Percentiles rank a stretch among this genome's conserved stretches.
Evolutionary conservation across 495 filamentous ascomycete species (phyloP).

Genomic region (Cryomyces minteri): DNA sequence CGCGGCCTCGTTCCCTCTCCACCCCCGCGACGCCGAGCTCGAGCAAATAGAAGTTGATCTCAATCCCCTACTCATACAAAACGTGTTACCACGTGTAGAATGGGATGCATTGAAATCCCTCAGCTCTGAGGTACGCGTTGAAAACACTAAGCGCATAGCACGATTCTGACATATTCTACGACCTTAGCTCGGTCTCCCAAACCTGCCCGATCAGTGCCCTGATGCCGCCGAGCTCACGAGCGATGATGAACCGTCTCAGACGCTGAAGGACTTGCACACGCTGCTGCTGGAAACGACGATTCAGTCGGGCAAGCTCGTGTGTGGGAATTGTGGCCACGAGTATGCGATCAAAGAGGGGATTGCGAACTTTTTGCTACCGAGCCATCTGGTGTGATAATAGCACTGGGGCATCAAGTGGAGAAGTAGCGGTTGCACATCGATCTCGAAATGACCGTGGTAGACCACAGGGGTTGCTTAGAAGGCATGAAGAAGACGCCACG

Average conservation of each 20-base stretch:
- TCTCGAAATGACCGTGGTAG: too few relatives aligned
- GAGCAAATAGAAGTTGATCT: constrained; percentile 62
- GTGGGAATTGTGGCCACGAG: constrained; percentile 79
- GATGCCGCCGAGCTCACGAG: constrained; percentile 17
- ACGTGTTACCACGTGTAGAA: constrained; percentile 72
- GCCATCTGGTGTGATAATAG: constrained; percentile 50
- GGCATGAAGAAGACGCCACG: too few relatives aligned
- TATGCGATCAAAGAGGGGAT: constrained; percentile 90
- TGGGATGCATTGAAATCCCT: constrained; percentile 66
- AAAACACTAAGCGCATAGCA: too few relatives aligned
- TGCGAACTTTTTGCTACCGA: constrained; percentile 87
- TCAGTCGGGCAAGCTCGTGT: constrained; percentile 69
- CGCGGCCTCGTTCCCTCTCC: constrained; percentile 63
- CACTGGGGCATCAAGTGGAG: too few relatives aligned
- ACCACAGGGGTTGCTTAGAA: too few relatives aligned
- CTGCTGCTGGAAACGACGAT: constrained; percentile 84
- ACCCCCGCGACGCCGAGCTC: constrained; percentile 79
- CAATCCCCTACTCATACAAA: constrained; percentile 58
- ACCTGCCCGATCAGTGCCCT: constrained; percentile 42
- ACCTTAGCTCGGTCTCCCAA: constrained; percentile 77
- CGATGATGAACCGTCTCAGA: constrained; percentile 29
- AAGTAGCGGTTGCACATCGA: too few relatives aligned
- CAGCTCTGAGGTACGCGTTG: constrained; percentile 51
- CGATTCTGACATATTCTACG: neutral
- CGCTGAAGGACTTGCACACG: constrained; percentile 57